Evolutionary conservation across 2,329 filamentous ascomycete species (phyloP).

Genomic region (Trichophyton schoenleinii): DNA sequence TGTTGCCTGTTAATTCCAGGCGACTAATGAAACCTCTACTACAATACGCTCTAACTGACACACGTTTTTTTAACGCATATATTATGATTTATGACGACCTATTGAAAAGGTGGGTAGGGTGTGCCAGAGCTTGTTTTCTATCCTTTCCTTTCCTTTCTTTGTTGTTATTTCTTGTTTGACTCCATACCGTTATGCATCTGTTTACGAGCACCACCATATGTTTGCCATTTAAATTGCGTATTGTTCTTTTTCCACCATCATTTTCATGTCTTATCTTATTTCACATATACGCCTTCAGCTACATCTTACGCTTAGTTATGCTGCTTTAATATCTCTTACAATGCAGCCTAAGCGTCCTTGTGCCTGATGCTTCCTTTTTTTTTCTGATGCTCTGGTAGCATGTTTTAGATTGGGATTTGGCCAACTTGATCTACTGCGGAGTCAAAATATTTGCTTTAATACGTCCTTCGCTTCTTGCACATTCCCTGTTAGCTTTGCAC

Average conservation of each 20-base stretch:
- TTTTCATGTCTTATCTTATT: background rate
- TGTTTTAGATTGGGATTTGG: slow-evolving; percentile 1
- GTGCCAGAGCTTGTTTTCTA: background rate
- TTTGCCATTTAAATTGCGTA: background rate
- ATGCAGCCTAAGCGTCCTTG: background rate
- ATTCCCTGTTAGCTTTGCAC: background rate
- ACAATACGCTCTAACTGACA: background rate
- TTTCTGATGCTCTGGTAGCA: background rate
- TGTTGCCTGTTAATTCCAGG: slow-evolving; percentile 1
- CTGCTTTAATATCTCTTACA: background rate
- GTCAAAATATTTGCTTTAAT: background rate
- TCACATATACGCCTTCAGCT: background rate
- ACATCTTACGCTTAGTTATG: background rate
- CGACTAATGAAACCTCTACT: background rate
- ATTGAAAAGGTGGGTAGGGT: background rate
- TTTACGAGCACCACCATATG: background rate
- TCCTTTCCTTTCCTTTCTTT: background rate
- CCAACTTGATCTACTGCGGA: background rate
- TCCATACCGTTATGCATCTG: background rate
- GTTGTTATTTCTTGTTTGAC: too few relatives aligned
- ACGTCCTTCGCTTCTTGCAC: background rate
- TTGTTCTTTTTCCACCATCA: background rate
- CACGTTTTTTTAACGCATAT: background rate
- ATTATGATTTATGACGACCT: background rate
- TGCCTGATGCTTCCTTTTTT: background rate